These are phyloP conservation scores for Amanita fuliginea DNA, from an alignment of 768 basidiomycete genomes.

Conservation along the genomic window DNA sequence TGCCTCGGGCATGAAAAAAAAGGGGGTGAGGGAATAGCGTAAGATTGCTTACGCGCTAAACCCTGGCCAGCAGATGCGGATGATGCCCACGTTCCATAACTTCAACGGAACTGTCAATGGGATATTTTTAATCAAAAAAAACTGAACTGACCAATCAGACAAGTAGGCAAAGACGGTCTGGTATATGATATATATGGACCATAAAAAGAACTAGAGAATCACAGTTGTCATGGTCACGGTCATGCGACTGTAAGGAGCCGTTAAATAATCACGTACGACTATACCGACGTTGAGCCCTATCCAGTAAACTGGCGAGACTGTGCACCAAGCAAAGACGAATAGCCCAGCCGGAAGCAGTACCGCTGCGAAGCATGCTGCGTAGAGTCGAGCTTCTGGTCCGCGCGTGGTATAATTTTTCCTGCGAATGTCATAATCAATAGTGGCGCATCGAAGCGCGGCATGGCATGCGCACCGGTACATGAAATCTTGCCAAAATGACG, in stretches of 20 bases:
- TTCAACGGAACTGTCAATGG: background rate
- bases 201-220: constrained; percentile 31
- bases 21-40: too few species aligned
- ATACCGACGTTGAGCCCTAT: constrained; percentile 48
- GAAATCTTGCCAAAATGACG: constrained; percentile 35
- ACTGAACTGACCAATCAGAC: constrained; percentile 44
- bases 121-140: background rate
- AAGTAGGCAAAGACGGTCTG: constrained; percentile 48
- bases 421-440: background rate
- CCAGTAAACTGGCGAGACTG: constrained; percentile 46
- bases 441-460: too few species aligned
- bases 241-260: background rate
- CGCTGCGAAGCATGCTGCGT: constrained; percentile 41
- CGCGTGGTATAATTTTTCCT: constrained; percentile 23
- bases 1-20: constrained; percentile 9
- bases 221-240: background rate
- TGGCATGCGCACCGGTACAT: constrained; percentile 33
- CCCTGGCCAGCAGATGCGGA: constrained; percentile 62
- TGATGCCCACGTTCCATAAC: constrained; percentile 54
- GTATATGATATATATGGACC: constrained; percentile 44
- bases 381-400: constrained; percentile 54
- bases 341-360: constrained; percentile 45
- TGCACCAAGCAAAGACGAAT: constrained; percentile 68
- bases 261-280: constrained; percentile 16
- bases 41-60: constrained; percentile 34